Evolutionary conservation across 345 rosid genomes (phyloP).

Genomic region (Eucalyptus tenuipes): DNA sequence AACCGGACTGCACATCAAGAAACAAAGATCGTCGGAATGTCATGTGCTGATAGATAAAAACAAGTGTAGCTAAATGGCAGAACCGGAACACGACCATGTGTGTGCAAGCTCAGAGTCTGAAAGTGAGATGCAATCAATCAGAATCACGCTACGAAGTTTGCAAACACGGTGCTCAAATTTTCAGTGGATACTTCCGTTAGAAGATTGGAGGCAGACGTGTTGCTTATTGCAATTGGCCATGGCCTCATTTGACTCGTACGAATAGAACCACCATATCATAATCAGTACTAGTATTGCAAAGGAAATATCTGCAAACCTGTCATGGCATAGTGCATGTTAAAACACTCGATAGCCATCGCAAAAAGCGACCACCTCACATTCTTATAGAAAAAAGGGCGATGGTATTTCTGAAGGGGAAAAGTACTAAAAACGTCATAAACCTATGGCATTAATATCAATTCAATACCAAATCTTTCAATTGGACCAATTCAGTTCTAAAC

Average conservation of each 20-base stretch:
- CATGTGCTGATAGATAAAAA: neutral
- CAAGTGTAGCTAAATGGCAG: neutral
- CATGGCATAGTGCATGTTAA: neutral
- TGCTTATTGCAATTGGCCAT: neutral
- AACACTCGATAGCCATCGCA: neutral
- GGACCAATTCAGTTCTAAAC: too few relatives aligned
- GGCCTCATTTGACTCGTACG: neutral
- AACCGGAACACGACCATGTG: neutral
- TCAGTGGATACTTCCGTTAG: neutral
- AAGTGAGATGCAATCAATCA: neutral
- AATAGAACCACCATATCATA: neutral
- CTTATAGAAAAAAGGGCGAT: neutral
- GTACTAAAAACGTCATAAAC: too few relatives aligned
- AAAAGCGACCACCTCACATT: neutral
- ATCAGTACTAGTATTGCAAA: neutral
- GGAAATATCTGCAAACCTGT: neutral
- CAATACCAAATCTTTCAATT: rapidly evolving
- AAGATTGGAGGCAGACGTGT: neutral
- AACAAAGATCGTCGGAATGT: neutral
- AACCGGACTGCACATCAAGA: slow-evolving; percentile 52
- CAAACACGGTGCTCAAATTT: neutral
- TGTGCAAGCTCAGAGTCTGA: neutral
- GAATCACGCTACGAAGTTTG: neutral
- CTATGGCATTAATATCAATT: too few relatives aligned
- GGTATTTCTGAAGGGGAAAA: neutral